Evolutionary conservation across 345 rosid genomes (phyloP), one percentile per base, ranked within the genome.

Genomic region (Anacardium occidentale): DNA sequence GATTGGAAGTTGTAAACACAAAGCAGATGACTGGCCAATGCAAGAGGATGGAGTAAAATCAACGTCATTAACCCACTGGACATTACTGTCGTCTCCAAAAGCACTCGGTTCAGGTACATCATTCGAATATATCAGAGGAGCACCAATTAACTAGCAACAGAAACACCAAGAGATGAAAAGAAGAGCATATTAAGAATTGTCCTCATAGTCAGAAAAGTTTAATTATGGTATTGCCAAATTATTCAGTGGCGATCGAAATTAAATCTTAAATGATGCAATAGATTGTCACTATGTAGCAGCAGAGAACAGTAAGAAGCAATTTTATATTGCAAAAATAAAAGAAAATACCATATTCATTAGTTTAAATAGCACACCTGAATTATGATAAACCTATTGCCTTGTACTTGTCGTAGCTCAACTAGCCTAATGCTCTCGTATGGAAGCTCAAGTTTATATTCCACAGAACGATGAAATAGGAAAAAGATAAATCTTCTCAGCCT

Each of bases 391-490:
- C 68, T 48, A 18, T 48, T 12, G 5, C 17, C 42, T 5, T 1
- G 22, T 0, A 72, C 74, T 25, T 40, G 44, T 32, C 25, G 79
- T 20, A 76, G 77, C 74, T 76, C 72, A 56, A 75, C 65, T 59
- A 76, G 74, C 81, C 78, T 67, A 17, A 84, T 69, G 57, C 79
- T 84, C 67, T 81, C 83, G 32, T 71, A 78, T 37, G 72, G 76
- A 25, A 81, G 76, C 62, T 76, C 83, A 37, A 83, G 83, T 77
- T 61, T 81, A 81, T 76, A 79, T 1, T 72, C 67, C 14, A 48
- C 47, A 0, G n/a, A 15, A 66, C 0, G 8, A 62, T 62, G n/a
- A 1, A 78, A 63, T 11, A 84, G 71, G 34, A 67, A 61, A 50
- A 84, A 79, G 24, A 62, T 37, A 25, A 79, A 22, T 42, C 57